Conservation (phyloP, 2,329 filamentous ascomycete genomes). For the Diaporthe caulivora region DNA sequence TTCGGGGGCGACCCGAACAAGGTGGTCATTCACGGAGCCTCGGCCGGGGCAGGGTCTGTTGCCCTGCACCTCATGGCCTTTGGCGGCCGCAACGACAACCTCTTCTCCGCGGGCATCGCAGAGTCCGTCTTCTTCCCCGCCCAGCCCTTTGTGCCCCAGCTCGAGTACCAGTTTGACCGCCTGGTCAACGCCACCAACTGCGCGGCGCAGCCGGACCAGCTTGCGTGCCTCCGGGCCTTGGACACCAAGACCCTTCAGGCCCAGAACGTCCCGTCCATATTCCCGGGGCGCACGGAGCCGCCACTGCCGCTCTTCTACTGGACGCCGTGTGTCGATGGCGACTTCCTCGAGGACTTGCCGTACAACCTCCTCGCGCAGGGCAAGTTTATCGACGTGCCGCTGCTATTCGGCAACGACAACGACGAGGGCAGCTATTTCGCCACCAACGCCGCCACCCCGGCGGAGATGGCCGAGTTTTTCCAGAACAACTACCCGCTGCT, state of each 20-base stretch:
- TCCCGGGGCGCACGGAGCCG: constrained; percentile 50
- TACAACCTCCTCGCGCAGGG: constrained; percentile 58
- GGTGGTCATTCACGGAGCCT: constrained; percentile 72
- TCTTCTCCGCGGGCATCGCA: constrained; percentile 60
- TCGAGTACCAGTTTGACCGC: constrained; percentile 62
- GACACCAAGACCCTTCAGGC: constrained; percentile 53
- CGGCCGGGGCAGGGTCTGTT: constrained; percentile 71
- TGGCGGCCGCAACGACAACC: constrained; percentile 56
- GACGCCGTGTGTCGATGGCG: constrained; percentile 63
- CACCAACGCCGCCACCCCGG: constrained; percentile 50
- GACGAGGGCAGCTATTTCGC: constrained; percentile 63
- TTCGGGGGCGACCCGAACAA: constrained; percentile 71
- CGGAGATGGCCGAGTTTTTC: constrained; percentile 55
- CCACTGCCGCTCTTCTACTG: constrained; percentile 61
- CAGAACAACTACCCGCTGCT: constrained; percentile 62
- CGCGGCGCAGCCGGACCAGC: constrained; percentile 45
- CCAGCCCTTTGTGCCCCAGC: constrained; percentile 57
- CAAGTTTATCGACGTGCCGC: constrained; percentile 65
- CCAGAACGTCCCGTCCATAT: constrained; percentile 55
- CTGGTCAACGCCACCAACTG: constrained; percentile 54
- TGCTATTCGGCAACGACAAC: constrained; percentile 61
- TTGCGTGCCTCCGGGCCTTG: constrained; percentile 58
- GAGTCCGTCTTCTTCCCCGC: constrained; percentile 65
- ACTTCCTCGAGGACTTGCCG: constrained; percentile 57
- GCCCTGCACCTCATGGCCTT: constrained; percentile 63